phyloP scores from a whole-genome alignment of 306 rosid species.

The Pterocarpus macrocarpus region DNA sequence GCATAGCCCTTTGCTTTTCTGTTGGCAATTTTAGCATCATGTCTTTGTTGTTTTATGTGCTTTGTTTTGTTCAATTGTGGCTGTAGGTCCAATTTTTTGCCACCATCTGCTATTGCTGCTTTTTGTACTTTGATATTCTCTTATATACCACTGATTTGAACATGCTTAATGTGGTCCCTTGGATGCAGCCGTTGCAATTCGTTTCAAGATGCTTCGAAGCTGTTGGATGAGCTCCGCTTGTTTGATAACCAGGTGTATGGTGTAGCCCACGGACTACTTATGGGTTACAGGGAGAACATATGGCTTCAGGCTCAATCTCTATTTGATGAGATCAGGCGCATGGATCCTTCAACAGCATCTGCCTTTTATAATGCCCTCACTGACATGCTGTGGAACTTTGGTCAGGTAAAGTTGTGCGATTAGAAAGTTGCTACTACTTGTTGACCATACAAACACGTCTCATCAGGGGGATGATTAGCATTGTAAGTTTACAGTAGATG shows the following conservation, averaged over 20 bases:
- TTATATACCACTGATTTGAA: slow-evolving; percentile 26
- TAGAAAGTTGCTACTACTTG: neutral
- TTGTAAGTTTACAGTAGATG: neutral
- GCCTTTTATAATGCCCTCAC: slow-evolving; percentile 95
- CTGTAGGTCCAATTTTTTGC: neutral
- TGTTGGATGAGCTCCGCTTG: slow-evolving; percentile 83
- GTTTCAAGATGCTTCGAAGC: slow-evolving; percentile 78
- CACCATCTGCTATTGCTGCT: neutral
- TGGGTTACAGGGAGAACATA: slow-evolving; percentile 75
- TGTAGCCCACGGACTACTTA: slow-evolving; percentile 89
- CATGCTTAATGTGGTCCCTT: slow-evolving; percentile 40
- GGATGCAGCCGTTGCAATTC: slow-evolving; percentile 85
- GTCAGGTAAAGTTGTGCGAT: slow-evolving; percentile 71
- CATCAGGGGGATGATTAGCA: neutral
- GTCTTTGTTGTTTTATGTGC: too few relatives aligned
- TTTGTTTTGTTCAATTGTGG: too few relatives aligned
- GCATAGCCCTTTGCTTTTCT: too few relatives aligned
- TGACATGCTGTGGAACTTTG: slow-evolving; percentile 97
- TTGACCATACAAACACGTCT: neutral
- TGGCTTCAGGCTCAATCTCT: slow-evolving; percentile 80
- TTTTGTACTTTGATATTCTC: slow-evolving; percentile 19
- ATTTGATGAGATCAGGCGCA: slow-evolving; percentile 83
- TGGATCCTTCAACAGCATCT: slow-evolving; percentile 92
- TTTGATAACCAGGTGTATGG: slow-evolving; percentile 91
- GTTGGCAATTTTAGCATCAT: too few relatives aligned